Evolutionary conservation across 441 rosid genomes (phyloP), one percentile per base, ranked within the genome.

Genomic region (Pelargonium australe): DNA sequence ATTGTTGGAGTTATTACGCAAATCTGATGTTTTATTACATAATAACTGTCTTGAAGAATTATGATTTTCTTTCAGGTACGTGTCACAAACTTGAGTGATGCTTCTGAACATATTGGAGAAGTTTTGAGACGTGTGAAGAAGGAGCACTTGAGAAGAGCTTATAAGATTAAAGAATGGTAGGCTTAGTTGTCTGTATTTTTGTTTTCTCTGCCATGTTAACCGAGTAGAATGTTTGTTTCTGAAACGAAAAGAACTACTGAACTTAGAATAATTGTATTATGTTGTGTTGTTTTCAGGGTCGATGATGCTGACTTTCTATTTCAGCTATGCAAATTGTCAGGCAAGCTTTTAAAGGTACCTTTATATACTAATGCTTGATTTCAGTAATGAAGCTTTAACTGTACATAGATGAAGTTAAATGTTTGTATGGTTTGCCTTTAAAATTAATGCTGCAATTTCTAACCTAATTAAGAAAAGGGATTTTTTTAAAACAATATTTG

Each of bases 21-120:
- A 53, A 16, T 53, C 17, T n/a, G 23, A 1, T 53, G 16, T 53
- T 53, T 53, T 60, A 23, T 40, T 40, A 40, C 7, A 23, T 55
- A 31, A 23, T 60, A 20, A 13, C 9, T 60, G 12, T 60, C 34
- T 20, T 60, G 25, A 60, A 55, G 61, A 55, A 55, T 14, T 2
- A 16, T 19, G 61, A 17, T 13, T 58, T 60, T 34, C 43, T 71
- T 73, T 13, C 49, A 91, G 96, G 96, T 89, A 62, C 94, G 92
- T 64, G 97, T 95, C 63, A 86, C 97, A 68, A 95, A 95, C 83
- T 80, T 95, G 77, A 84, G 71, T 20, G 90, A 95, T 82, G 99
- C 97, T 79, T 49, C 92, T 72, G 96, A 91, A 74, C 97, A 90
- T 76, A 90, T 95, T 61, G 92, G 97, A 72, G 96, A 90, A 79